A percentile compares a stretch with the other conserved stretches of the same genome.
phyloP scores from a whole-genome alignment of 805 yeast species.

The Wickerhamomyces subpelliculosus region DNA sequence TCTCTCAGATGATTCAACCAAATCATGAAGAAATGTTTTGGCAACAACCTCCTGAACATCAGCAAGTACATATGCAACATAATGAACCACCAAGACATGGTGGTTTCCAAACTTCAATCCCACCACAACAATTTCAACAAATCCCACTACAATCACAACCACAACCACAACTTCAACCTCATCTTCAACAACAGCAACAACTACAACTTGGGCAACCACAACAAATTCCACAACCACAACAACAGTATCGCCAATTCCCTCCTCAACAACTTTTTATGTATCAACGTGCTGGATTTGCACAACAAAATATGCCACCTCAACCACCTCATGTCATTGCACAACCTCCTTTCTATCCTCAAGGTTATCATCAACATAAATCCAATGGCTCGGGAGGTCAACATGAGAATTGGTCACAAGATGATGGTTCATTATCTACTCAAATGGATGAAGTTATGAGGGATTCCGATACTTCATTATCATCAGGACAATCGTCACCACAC shows the following conservation, averaged over 20 bases:
- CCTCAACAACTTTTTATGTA: conserved; percentile 22
- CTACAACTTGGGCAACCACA: conserved; percentile 19
- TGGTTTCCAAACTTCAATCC: too few species aligned
- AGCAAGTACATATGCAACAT: neutral
- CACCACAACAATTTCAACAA: conserved; percentile 14
- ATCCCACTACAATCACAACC: conserved; percentile 4
- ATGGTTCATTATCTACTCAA: conserved; percentile 17
- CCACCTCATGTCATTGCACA: neutral
- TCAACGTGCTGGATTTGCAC: too few species aligned
- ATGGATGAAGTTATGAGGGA: conserved; percentile 27
- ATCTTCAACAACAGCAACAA: conserved; percentile 11
- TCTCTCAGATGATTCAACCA: neutral
- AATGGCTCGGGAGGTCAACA: conserved; percentile 12
- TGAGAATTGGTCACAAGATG: conserved; percentile 28
- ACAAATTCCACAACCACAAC: conserved; percentile 12
- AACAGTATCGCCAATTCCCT: conserved; percentile 16
- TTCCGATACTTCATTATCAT: conserved; percentile 35
- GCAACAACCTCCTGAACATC: conserved; percentile 5
- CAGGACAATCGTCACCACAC: conserved; percentile 24
- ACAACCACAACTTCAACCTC: conserved; percentile 5
- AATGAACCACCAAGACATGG: conserved; percentile 1
- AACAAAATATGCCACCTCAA: too few species aligned
- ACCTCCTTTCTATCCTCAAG: conserved; percentile 1
- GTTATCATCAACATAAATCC: conserved; percentile 20
- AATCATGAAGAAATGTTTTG: conserved; percentile 3